Conservation (phyloP, 352 stramenopile species). For the Phytophthora meadii region DNA sequence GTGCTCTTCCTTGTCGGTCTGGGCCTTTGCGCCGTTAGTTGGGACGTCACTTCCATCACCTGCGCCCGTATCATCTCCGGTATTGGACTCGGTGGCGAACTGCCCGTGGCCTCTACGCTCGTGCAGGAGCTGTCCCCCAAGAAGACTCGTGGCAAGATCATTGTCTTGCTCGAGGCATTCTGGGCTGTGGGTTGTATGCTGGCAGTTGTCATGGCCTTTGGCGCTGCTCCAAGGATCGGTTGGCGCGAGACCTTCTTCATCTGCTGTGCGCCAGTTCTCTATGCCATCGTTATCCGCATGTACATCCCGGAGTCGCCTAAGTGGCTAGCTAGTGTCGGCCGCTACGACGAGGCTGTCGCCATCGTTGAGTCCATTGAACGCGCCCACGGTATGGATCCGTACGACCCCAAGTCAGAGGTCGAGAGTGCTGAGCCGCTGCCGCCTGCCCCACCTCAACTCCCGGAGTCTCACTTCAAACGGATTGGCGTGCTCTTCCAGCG, state of each 20-base stretch:
- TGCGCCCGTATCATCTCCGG: constrained; percentile 68
- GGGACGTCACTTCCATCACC: constrained; percentile 63
- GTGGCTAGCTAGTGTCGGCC: constrained; percentile 72
- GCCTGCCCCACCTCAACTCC: constrained; percentile 29
- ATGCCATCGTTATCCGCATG: constrained; percentile 56
- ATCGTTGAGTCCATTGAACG: constrained; percentile 70
- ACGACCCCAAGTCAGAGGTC: constrained; percentile 49
- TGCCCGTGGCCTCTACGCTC: constrained; percentile 63
- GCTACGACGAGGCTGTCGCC: constrained; percentile 60
- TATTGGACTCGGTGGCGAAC: constrained; percentile 67
- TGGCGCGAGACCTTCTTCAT: constrained; percentile 73
- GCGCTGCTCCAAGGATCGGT: constrained; percentile 52
- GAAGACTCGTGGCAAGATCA: constrained; percentile 66
- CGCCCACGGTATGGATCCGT: constrained; percentile 48
- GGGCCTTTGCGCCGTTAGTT: constrained; percentile 52
- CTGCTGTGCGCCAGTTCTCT: constrained; percentile 59
- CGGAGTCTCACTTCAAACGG: constrained; percentile 56
- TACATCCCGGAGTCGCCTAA: constrained; percentile 73
- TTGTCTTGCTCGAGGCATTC: constrained; percentile 75
- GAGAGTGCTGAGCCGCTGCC: constrained; percentile 26
- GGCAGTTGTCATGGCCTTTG: constrained; percentile 58
- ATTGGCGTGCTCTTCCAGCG: constrained; percentile 61
- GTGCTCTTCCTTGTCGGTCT: constrained; percentile 66
- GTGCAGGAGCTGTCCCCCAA: constrained; percentile 69
- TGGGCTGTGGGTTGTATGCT: constrained; percentile 69